Base-by-base conservation (phyloP, 2,329 filamentous ascomycete genomes). In the Penicillium aurantiogriseum region DNA sequence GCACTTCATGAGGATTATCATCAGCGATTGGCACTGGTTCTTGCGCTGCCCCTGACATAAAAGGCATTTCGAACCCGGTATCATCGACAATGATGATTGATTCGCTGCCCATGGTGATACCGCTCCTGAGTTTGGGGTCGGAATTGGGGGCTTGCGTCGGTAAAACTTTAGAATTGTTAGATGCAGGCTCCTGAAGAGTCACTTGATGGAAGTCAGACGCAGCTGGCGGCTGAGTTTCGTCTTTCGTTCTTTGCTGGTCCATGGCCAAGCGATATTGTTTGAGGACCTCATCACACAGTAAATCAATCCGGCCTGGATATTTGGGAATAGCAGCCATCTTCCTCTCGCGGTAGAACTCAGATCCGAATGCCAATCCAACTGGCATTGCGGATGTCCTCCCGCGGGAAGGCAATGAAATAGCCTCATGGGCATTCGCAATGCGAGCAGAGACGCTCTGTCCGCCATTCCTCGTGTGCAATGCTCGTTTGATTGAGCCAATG, bases 21-120 rank as follows among this genome's bases (percentile, higher is more conserved):
- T 55, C 21, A 9, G 8, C 10, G n/a, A 44, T 49, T 17, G 47
- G 25, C 39, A 48, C 56, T 15, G 49, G 27, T 6, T 59, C 61
- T 31, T 60, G 54, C 15, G 76, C 58, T 5, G 69, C 76, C 8
- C 76, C 76, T 11, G 76, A 72, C 70, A 76, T 77, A 5, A 71
- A 53, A n/a, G 74, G 72, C 33, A 71, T 61, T 38, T 73, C 67
- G 9, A 74, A 65, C 8, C 76, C 76, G 33, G 83, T 85, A 61
- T 83, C 83, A 65, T 95, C 90, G 36, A 96, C 86, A 68, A 96
- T 95, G 54, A 96, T 83, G 63, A 96, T 95, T 0, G 91, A 96
- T 69, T 92, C 88, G 79, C 91, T 96, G n/a, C 91, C 90, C 11
- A 82, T 81, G 0, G 91, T 94, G 44, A 93, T 84, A 55, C 79